These are phyloP conservation scores for Suhomyces prunicola DNA, from an alignment of 805 yeast genomes.

Conservation along the genomic window DNA sequence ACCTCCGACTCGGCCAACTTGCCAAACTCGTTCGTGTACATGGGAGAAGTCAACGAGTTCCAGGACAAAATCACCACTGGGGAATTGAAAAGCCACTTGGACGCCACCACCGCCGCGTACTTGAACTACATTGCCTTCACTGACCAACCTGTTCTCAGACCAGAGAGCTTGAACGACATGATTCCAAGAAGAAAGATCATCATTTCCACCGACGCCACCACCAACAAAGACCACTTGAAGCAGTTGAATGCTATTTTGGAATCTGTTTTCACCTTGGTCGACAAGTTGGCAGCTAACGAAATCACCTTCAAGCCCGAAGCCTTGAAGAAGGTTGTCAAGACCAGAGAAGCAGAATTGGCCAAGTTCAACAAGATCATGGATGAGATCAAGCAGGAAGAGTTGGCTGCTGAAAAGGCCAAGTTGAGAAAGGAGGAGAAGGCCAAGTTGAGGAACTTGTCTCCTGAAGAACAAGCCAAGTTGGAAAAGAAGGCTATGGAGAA, in stretches of 20 bases:
- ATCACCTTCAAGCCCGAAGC: conserved; percentile 69
- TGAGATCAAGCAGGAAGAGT: conserved; percentile 60
- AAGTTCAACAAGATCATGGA: conserved; percentile 72
- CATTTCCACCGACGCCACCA: conserved; percentile 53
- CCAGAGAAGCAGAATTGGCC: conserved; percentile 70
- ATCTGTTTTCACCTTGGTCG: conserved; percentile 59
- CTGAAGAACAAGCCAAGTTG: conserved; percentile 75
- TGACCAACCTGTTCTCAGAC: conserved; percentile 77
- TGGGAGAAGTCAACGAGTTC: conserved; percentile 86
- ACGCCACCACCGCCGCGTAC: conserved; percentile 44
- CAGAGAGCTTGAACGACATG: conserved; percentile 56
- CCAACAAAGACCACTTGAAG: conserved; percentile 46
- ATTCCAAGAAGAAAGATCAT: conserved; percentile 52
- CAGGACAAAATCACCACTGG: conserved; percentile 60
- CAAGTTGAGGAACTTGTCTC: conserved; percentile 51
- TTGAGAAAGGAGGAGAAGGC: conserved; percentile 65
- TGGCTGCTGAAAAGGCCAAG: conserved; percentile 69
- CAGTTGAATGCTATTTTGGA: conserved; percentile 49
- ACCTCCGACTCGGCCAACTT: conserved; percentile 69
- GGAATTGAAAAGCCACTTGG: conserved; percentile 36
- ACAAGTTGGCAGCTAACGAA: conserved; percentile 48
- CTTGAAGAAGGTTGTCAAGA: conserved; percentile 67
- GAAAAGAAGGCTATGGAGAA: conserved; percentile 79
- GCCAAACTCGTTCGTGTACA: conserved; percentile 75
- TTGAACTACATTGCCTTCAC: conserved; percentile 75